Evolutionary conservation across 257 asterid species (phyloP).

Genomic region (Forsythia viridissima): DNA sequence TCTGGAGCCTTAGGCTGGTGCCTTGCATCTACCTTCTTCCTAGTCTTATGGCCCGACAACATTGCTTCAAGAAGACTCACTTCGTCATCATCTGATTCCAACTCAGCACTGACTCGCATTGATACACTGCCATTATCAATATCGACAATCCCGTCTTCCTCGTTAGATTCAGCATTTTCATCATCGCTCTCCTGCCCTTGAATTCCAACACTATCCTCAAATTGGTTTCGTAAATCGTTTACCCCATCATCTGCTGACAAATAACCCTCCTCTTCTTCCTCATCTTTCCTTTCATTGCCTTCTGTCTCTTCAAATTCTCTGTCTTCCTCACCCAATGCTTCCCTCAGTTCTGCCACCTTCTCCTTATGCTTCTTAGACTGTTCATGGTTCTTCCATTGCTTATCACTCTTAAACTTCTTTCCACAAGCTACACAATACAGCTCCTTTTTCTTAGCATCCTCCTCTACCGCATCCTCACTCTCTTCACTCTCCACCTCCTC

Average conservation of each 20-base stretch:
- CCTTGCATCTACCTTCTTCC: slow-evolving; percentile 34
- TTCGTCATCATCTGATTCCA: slow-evolving; percentile 62
- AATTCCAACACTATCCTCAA: slow-evolving; percentile 41
- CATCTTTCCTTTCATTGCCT: slow-evolving; percentile 37
- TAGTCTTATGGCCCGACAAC: slow-evolving; percentile 61
- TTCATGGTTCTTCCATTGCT: slow-evolving; percentile 97
- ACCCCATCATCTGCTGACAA: slow-evolving; percentile 59
- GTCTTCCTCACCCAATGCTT: slow-evolving; percentile 73
- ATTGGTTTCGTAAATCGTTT: slow-evolving; percentile 50
- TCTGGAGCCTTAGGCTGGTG: slow-evolving; percentile 41
- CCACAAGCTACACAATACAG: slow-evolving; percentile 87
- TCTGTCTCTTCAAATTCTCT: slow-evolving; percentile 44
- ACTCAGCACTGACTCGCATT: slow-evolving; percentile 28
- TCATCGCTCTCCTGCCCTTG: slow-evolving; percentile 43
- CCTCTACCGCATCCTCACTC: slow-evolving; percentile 49
- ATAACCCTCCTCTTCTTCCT: slow-evolving; percentile 37
- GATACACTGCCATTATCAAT: slow-evolving; percentile 27
- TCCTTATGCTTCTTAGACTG: slow-evolving; percentile 97
- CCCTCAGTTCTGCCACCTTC: slow-evolving; percentile 78
- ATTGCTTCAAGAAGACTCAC: slow-evolving; percentile 74
- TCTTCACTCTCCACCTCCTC: slow-evolving; percentile 71
- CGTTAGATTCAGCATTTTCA: slow-evolving; percentile 38
- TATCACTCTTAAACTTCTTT: slow-evolving; percentile 93
- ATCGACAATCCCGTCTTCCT: slow-evolving; percentile 30
- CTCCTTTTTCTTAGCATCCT: slow-evolving; percentile 51